phyloP scores from a whole-genome alignment of 768 basidiomycete species.

The Asterophora lycoperdoides region DNA sequence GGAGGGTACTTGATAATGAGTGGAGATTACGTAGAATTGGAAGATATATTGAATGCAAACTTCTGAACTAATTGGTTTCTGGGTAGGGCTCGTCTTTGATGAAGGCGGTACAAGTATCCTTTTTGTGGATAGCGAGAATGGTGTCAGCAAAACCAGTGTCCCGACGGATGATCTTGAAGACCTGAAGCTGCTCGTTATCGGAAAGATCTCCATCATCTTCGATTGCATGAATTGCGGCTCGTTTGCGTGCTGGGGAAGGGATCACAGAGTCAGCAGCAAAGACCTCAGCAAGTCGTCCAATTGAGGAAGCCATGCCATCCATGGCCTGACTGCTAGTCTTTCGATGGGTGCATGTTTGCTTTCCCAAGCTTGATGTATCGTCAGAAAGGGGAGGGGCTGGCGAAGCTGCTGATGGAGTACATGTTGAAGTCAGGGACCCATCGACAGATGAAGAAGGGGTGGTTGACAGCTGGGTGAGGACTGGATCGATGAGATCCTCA shows the following conservation, averaged over 20 bases:
- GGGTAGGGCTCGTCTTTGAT: constrained; percentile 7
- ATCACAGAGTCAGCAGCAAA: constrained; percentile 10
- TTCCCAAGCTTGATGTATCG: background rate
- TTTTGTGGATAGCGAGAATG: background rate
- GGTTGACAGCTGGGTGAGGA: background rate
- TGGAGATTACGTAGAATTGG: too few species aligned
- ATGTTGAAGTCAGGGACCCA: background rate
- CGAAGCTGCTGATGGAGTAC: background rate
- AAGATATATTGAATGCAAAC: too few species aligned
- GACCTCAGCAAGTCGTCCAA: constrained; percentile 14
- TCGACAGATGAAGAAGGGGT: background rate
- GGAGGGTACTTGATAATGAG: too few species aligned
- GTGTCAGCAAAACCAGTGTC: constrained; percentile 14
- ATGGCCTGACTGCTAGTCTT: constrained; percentile 10
- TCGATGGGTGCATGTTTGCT: background rate
- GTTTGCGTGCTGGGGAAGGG: constrained; percentile 9
- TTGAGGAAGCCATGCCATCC: constrained; percentile 15
- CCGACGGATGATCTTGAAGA: constrained; percentile 14
- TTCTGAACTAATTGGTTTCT: background rate
- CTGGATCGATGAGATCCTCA: background rate
- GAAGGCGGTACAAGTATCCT: constrained; percentile 4
- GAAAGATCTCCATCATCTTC: constrained; percentile 20
- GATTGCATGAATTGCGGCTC: constrained; percentile 15
- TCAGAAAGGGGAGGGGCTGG: background rate
- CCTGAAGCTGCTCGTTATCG: constrained; percentile 14